Evolutionary conservation across 2,329 filamentous ascomycete species (phyloP).

Genomic region (Calonectria multiphialidica): DNA sequence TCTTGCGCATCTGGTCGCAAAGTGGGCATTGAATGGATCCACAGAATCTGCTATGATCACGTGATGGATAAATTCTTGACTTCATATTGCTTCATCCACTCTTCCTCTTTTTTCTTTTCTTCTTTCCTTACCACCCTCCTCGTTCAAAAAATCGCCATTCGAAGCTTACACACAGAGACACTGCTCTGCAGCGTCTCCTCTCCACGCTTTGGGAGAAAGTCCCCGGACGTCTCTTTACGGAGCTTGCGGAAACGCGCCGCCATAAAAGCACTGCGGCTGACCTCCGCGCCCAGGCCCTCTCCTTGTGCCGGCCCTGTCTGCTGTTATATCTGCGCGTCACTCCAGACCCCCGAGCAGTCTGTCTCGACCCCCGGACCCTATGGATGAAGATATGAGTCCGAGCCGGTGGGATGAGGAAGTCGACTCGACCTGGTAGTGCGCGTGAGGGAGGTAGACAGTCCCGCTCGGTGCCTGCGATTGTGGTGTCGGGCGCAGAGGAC

Average conservation of each 20-base stretch:
- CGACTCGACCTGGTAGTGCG: conserved; percentile 20
- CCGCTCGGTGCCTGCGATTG: conserved; percentile 60
- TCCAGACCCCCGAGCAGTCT: background rate
- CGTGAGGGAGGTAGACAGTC: conserved; percentile 56
- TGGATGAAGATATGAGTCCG: conserved; percentile 95
- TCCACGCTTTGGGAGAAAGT: conserved; percentile 99
- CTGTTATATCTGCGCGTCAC: conserved; percentile 56
- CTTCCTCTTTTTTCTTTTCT: conserved; percentile 35
- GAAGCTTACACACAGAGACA: conserved; percentile 94
- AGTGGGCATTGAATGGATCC: background rate
- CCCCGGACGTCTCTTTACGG: conserved; percentile 84
- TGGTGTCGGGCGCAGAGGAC: conserved; percentile 64
- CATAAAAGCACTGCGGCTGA: conserved; percentile 99
- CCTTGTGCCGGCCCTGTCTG: conserved; percentile 54
- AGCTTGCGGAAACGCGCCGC: conserved; percentile 96
- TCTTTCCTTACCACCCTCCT: conserved; percentile 73
- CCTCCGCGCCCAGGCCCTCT: conserved; percentile 72
- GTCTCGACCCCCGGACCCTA: conserved; percentile 56
- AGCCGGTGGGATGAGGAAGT: conserved; percentile 35
- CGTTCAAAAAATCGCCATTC: conserved; percentile 99
- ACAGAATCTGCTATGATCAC: background rate
- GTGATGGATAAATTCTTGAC: conserved; percentile 6
- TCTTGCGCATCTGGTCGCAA: background rate
- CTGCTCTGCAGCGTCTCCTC: conserved; percentile 50
- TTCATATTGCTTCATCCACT: conserved; percentile 14